Evolutionary conservation across 805 yeast genomes (phyloP).

Genomic region (Hanseniaspora pseudoguilliermondii): DNA sequence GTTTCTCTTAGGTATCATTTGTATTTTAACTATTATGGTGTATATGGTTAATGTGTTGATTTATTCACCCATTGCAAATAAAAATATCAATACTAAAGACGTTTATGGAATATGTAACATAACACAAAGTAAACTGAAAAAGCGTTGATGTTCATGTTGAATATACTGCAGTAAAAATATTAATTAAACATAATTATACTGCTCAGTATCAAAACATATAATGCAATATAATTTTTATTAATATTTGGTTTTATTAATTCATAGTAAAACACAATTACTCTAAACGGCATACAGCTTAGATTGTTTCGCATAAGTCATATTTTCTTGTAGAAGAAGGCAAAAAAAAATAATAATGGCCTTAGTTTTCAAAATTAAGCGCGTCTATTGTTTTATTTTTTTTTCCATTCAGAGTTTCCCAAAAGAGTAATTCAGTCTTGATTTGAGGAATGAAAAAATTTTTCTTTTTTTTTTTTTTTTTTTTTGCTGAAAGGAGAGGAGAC

Average conservation of each 20-base stretch:
- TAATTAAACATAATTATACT: no score
- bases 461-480: not conserved
- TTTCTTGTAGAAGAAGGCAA: not conserved
- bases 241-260: not conserved
- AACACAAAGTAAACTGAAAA: no score
- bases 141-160: no score
- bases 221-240: not conserved
- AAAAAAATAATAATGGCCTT: not conserved
- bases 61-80: not conserved
- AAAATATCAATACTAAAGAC: not conserved
- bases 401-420: not conserved
- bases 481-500: not conserved
- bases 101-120: not conserved
- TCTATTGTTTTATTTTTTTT: not conserved
- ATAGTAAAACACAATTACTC: not conserved
- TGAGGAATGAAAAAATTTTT: constrained; percentile 2
- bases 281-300: not conserved
- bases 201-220: no score
- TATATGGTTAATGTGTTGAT: not conserved
- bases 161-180: no score
- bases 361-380: not conserved
- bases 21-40: not conserved
- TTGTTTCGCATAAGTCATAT: not conserved
- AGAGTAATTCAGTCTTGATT: not conserved
- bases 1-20: not conserved